phyloP scores from a whole-genome alignment of 2,329 filamentous ascomycete species.

The Myriosclerotinia curreyana region DNA sequence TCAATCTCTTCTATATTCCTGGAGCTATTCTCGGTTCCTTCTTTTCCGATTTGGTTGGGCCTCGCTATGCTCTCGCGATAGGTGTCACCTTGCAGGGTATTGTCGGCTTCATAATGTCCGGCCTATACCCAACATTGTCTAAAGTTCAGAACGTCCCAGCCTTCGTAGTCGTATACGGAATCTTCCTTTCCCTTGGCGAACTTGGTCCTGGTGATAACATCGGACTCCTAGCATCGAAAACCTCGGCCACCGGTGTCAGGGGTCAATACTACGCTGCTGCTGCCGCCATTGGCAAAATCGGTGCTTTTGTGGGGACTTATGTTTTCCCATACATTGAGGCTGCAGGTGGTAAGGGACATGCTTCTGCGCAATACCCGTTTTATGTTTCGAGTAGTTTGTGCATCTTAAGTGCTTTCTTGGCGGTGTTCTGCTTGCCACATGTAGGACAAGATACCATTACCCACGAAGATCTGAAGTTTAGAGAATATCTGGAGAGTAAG shows the following conservation, averaged over 20 bases:
- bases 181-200: conserved; percentile 76
- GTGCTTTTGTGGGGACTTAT: conserved; percentile 82
- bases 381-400: conserved; percentile 78
- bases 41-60: conserved; percentile 74
- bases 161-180: conserved; percentile 75
- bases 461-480: conserved; percentile 71
- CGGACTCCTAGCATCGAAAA: conserved; percentile 81
- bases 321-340: conserved; percentile 71
- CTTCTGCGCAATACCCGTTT: conserved; percentile 80
- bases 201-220: conserved; percentile 90
- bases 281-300: conserved; percentile 71
- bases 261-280: conserved; percentile 74
- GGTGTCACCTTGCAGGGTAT: conserved; percentile 71
- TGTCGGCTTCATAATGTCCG: conserved; percentile 87
- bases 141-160: conserved; percentile 64
- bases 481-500: conserved; percentile 66
- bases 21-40: conserved; percentile 77
- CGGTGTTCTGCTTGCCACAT: conserved; percentile 66
- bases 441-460: conserved; percentile 85
- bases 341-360: conserved; percentile 55
- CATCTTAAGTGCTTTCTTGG: conserved; percentile 67
- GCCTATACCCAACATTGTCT: conserved; percentile 68
- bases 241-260: conserved; percentile 81
- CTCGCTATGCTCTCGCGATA: conserved; percentile 67
- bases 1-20: conserved; percentile 86